These are phyloP conservation scores for Baudoinia panamericana DNA, from an alignment of 495 filamentous ascomycete genomes.

Conservation along the genomic window DNA sequence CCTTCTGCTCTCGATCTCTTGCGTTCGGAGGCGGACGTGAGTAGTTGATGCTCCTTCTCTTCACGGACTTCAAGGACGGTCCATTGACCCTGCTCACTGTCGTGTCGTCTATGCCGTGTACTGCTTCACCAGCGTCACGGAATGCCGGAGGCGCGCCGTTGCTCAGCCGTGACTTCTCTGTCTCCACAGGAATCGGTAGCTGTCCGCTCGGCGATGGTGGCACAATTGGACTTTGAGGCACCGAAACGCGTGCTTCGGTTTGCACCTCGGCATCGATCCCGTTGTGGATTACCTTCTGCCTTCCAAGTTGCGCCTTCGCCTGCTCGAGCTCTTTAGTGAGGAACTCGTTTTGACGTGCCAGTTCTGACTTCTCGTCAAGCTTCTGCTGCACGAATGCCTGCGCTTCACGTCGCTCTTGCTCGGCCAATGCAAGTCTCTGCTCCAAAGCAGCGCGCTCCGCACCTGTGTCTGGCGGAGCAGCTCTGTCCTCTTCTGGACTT, in stretches of 20 bases:
- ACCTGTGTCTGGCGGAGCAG: not conserved
- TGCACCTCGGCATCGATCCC: constrained; percentile 7
- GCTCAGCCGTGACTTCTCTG: too few species aligned
- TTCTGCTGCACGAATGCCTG: constrained; percentile 9
- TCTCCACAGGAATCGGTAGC: not conserved
- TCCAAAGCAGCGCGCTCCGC: constrained; percentile 6
- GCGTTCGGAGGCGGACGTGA: not conserved
- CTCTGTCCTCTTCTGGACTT: not conserved
- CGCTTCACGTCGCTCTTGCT: constrained; percentile 11
- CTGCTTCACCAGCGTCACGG: too few species aligned
- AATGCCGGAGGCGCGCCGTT: too few species aligned
- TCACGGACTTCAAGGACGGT: too few species aligned
- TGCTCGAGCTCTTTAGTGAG: constrained; percentile 7
- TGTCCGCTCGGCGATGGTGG: not conserved
- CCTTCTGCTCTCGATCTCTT: constrained; percentile 3
- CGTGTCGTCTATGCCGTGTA: too few species aligned
- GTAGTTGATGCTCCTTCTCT: too few species aligned
- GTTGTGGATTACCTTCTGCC: too few species aligned
- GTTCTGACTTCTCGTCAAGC: constrained; percentile 10
- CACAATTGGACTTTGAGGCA: too few species aligned
- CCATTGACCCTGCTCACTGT: too few species aligned
- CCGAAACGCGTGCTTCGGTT: constrained; percentile 1
- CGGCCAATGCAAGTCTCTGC: constrained; percentile 1
- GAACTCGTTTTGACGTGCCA: constrained; percentile 12
- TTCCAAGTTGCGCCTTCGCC: not conserved